Percentiles rank a stretch among this genome's conserved stretches.
These are phyloP conservation scores for Chaetoceros muelleri DNA, from an alignment of 108 stramenopile species.

Conservation along the genomic window DNA sequence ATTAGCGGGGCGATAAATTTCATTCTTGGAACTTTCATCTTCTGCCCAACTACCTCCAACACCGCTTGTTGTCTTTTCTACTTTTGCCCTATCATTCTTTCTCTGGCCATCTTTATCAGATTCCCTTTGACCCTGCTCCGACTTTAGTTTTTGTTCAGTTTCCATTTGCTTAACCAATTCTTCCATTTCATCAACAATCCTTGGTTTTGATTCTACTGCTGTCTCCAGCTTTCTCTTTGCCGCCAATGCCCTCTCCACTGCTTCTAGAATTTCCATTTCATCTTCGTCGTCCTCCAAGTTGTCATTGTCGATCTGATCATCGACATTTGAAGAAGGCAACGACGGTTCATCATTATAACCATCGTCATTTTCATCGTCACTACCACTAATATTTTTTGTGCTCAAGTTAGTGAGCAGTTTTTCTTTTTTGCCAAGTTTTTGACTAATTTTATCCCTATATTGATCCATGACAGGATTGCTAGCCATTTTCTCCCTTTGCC, in stretches of 20 bases:
- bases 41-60: slow-evolving; percentile 63
- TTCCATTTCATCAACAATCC: slow-evolving; percentile 4
- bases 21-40: slow-evolving; percentile 14
- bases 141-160: background rate
- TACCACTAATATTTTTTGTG: slow-evolving; percentile 18
- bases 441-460: slow-evolving; percentile 20
- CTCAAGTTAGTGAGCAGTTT: slow-evolving; percentile 19
- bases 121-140: background rate
- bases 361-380: slow-evolving; percentile 23
- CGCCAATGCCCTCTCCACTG: slow-evolving; percentile 39
- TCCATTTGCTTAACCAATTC: slow-evolving; percentile 2
- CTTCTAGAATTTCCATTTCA: slow-evolving; percentile 53
- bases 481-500: background rate
- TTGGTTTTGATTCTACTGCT: slow-evolving; percentile 10
- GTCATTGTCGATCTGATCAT: slow-evolving; percentile 1
- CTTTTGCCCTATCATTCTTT: background rate
- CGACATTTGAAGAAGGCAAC: background rate
- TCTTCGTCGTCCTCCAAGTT: slow-evolving; percentile 10
- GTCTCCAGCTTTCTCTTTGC: slow-evolving; percentile 23
- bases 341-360: background rate
- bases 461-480: background rate
- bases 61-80: slow-evolving; percentile 42
- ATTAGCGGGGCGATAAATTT: slow-evolving; percentile 49
- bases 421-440: slow-evolving; percentile 20
- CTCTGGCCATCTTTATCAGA: background rate